Percentiles rank a stretch among this genome's conserved stretches.
Evolutionary conservation across 805 yeast species (phyloP).

Genomic region (Ogataea pini): DNA sequence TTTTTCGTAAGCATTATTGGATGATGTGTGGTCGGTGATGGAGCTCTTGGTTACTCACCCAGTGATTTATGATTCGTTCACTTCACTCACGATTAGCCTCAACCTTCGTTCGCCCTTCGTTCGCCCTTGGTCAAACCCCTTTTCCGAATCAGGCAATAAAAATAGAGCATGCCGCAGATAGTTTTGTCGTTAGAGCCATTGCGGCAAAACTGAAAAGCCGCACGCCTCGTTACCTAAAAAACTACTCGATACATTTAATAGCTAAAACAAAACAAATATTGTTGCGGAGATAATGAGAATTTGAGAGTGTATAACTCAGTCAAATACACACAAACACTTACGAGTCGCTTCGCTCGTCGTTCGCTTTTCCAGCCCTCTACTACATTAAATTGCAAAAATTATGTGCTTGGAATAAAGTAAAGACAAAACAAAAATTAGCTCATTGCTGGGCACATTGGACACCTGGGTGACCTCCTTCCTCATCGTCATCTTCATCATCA

Average conservation of each 20-base stretch:
- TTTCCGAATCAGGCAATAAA: not conserved
- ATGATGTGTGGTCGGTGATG: too few species aligned
- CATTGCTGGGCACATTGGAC: constrained; percentile 96
- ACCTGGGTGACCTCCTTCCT: constrained; percentile 61
- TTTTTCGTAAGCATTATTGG: too few species aligned
- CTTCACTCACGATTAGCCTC: too few species aligned
- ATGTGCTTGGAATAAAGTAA: constrained; percentile 2
- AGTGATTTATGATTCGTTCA: too few species aligned
- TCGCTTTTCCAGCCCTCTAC: not conserved
- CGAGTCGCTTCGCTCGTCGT: not conserved
- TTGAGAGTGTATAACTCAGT: too few species aligned
- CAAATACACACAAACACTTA: too few species aligned
- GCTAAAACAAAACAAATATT: too few species aligned
- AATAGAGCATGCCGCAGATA: not conserved
- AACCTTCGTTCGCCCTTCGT: too few species aligned
- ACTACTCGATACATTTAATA: too few species aligned
- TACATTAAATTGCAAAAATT: not conserved
- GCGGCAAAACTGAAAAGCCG: not conserved
- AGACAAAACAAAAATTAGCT: constrained; percentile 11
- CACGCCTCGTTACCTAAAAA: not conserved
- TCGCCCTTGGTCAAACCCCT: not conserved
- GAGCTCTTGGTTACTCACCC: too few species aligned
- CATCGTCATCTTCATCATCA: constrained; percentile 55
- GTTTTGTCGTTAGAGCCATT: not conserved
- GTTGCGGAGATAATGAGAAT: too few species aligned